Evolutionary conservation across 306 rosid genomes (phyloP).

Genomic region (Sicyos edulis): DNA sequence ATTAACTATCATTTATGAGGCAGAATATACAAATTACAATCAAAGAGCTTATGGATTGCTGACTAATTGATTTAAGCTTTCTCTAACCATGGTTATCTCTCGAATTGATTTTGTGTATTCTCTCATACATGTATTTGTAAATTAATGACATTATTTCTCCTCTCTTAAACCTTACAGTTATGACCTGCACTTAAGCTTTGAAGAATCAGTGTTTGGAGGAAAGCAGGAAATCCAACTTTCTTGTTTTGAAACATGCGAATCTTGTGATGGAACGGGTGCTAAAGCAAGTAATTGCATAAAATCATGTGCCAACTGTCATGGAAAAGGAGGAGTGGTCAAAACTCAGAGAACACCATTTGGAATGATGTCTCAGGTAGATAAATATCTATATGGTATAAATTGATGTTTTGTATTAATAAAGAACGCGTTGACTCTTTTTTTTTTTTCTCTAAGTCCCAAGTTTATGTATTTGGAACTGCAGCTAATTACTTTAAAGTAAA

Average conservation of each 20-base stretch:
- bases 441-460: neutral
- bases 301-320: slow-evolving; percentile 68
- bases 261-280: slow-evolving; percentile 82
- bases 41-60: neutral
- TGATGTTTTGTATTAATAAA: neutral
- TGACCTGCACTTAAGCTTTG: slow-evolving; percentile 76
- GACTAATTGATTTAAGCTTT: neutral
- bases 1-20: neutral
- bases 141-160: slow-evolving; percentile 2
- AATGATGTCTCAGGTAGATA: slow-evolving; percentile 70
- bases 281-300: slow-evolving; percentile 55
- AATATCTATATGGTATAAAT: neutral
- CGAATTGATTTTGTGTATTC: slow-evolving; percentile 6
- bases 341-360: slow-evolving; percentile 87
- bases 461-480: neutral
- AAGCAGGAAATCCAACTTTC: slow-evolving; percentile 62
- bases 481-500: neutral
- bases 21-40: neutral
- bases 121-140: neutral
- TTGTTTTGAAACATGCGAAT: slow-evolving; percentile 54
- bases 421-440: neutral
- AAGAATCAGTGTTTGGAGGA: slow-evolving; percentile 85
- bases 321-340: slow-evolving; percentile 76
- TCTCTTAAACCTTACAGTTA: slow-evolving; percentile 35
- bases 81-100: slow-evolving; percentile 2